These are phyloP conservation scores for Boletus eberwhitei DNA, from an alignment of 768 basidiomycete species.

Conservation along the genomic window DNA sequence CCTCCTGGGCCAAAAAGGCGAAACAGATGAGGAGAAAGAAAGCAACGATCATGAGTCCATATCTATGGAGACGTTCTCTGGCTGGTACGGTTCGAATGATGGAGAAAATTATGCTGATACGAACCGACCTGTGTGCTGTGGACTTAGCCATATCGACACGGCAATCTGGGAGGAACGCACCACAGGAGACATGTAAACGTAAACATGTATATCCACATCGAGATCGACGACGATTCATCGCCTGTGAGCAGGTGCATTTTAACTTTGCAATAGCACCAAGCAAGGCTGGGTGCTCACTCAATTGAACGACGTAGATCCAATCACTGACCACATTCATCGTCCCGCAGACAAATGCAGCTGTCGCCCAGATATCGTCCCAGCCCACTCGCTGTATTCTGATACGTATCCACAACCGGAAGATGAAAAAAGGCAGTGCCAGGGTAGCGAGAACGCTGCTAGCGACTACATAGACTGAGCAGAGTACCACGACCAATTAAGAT, in stretches of 20 bases:
- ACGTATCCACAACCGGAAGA: conserved; percentile 23
- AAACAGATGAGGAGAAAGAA: conserved; percentile 12
- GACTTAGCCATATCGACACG: background rate
- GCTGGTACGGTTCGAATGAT: conserved; percentile 17
- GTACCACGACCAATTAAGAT: background rate
- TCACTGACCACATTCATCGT: background rate
- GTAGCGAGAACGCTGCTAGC: conserved; percentile 1
- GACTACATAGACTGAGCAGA: conserved; percentile 1
- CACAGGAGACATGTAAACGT: conserved; percentile 9
- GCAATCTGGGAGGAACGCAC: conserved; percentile 6
- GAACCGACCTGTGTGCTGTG: conserved; percentile 13
- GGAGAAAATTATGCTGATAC: conserved; percentile 20
- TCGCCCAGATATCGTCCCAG: conserved; percentile 22
- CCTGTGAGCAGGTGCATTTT: background rate
- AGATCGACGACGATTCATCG: background rate
- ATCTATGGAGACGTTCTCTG: conserved; percentile 7
- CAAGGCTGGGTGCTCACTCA: background rate
- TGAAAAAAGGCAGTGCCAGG: conserved; percentile 6
- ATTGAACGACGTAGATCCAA: conserved; percentile 8
- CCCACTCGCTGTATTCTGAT: conserved; percentile 18
- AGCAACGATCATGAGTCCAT: conserved; percentile 1
- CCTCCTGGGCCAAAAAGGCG: background rate
- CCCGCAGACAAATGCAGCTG: conserved; percentile 14
- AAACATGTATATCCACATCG: conserved; percentile 16
- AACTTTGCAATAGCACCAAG: background rate